phyloP scores from a whole-genome alignment of 176 grass and related monocot genomes.

The Chrysopogon serrulatus region DNA sequence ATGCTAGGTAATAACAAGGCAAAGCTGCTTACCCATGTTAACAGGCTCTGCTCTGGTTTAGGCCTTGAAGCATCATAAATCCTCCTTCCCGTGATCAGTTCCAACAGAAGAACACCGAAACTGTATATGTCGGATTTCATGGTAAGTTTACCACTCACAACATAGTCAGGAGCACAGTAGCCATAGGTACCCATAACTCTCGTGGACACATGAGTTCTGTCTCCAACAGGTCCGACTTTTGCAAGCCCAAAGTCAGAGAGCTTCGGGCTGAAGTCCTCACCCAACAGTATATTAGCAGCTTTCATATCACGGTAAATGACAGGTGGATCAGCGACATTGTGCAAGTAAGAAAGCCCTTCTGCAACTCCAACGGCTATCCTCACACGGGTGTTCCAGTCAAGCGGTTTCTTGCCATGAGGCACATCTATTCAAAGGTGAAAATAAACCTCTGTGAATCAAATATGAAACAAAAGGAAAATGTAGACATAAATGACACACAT shows the following conservation, averaged over 20 bases:
- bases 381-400: conserved; percentile 88
- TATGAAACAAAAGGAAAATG: neutral
- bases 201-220: conserved; percentile 81
- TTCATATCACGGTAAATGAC: conserved; percentile 97
- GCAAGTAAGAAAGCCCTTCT: conserved; percentile 80
- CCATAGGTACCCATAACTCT: conserved; percentile 98
- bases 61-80: conserved; percentile 65
- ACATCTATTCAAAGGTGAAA: conserved; percentile 56
- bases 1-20: neutral
- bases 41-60: conserved; percentile 51
- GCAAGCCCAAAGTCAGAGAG: conserved; percentile 96
- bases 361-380: conserved; percentile 83
- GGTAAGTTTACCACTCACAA: conserved; percentile 76
- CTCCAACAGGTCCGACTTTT: conserved; percentile 82
- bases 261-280: conserved; percentile 77
- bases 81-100: conserved; percentile 83
- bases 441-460: conserved; percentile 11
- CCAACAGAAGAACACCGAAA: conserved; percentile 84
- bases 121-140: conserved; percentile 92
- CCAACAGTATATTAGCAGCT: conserved; percentile 77
- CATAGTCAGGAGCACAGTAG: conserved; percentile 95
- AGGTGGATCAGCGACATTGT: conserved; percentile 83
- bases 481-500: neutral
- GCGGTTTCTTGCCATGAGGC: conserved; percentile 47
- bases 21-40: conserved; percentile 66